Conservation (phyloP, 768 basidiomycete species). For the Pisolithus sp. region DNA sequence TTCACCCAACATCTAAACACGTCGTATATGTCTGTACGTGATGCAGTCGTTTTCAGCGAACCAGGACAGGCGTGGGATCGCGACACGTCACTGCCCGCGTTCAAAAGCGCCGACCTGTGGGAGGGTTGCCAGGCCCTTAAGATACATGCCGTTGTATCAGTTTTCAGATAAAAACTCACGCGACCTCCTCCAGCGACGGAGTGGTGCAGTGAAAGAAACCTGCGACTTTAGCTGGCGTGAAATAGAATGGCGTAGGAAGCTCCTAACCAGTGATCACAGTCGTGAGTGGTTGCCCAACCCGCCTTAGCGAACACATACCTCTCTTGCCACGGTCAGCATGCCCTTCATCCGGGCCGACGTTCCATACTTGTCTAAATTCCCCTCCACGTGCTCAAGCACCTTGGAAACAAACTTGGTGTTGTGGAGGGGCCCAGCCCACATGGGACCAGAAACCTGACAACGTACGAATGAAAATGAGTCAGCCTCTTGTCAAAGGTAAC, state of each 20-base stretch:
- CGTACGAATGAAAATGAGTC: not conserved
- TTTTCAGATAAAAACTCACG: slow-evolving; percentile 42
- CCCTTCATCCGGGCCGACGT: slow-evolving; percentile 86
- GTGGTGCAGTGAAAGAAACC: slow-evolving; percentile 77
- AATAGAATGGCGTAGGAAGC: slow-evolving; percentile 73
- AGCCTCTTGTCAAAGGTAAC: slow-evolving; percentile 4
- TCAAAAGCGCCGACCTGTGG: slow-evolving; percentile 77
- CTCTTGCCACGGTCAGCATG: slow-evolving; percentile 86
- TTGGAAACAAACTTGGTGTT: slow-evolving; percentile 65
- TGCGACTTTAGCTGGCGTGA: slow-evolving; percentile 75
- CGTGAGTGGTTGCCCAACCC: not conserved
- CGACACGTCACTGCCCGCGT: slow-evolving; percentile 79
- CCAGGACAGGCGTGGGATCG: slow-evolving; percentile 88
- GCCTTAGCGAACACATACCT: slow-evolving; percentile 43
- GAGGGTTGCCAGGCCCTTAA: not conserved
- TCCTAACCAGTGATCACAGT: slow-evolving; percentile 43
- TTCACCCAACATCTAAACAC: slow-evolving; percentile 84
- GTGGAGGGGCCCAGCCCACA: slow-evolving; percentile 93
- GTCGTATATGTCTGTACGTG: slow-evolving; percentile 66
- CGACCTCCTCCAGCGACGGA: slow-evolving; percentile 68
- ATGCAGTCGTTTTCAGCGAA: slow-evolving; percentile 85
- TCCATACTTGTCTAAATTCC: slow-evolving; percentile 58
- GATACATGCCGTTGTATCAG: not conserved
- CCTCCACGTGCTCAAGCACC: slow-evolving; percentile 68
- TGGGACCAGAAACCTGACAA: slow-evolving; percentile 85